A percentile compares a stretch with the other conserved stretches of the same genome.
Evolutionary conservation across 805 yeast species (phyloP).

Genomic region (Myxozyma monticola): DNA sequence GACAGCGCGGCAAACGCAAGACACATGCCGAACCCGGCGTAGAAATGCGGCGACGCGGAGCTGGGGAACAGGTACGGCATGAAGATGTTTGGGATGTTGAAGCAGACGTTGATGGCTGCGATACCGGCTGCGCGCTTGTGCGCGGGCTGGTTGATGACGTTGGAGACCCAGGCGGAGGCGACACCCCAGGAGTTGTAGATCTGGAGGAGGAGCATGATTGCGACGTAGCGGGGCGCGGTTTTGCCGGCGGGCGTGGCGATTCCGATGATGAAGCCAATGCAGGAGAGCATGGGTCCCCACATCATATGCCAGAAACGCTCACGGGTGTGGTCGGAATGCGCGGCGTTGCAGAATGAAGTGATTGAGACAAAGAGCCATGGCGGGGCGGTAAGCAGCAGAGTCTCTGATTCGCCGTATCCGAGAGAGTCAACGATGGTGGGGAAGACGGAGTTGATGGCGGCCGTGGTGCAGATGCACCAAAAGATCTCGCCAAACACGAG

Average conservation of each 20-base stretch:
- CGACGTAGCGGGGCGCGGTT: conserved; percentile 58
- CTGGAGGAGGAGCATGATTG: conserved; percentile 57
- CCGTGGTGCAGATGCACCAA: conserved; percentile 53
- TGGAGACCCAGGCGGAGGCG: conserved; percentile 56
- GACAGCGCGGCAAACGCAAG: conserved; percentile 25
- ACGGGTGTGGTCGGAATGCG: conserved; percentile 25
- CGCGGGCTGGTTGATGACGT: conserved; percentile 57
- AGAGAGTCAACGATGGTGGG: conserved; percentile 61
- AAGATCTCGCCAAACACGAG: conserved; percentile 25
- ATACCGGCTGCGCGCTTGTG: conserved; percentile 46
- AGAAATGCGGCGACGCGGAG: conserved; percentile 33
- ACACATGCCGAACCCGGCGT: conserved; percentile 35
- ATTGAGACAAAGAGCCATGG: conserved; percentile 26
- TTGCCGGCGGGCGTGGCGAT: conserved; percentile 52
- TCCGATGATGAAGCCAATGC: conserved; percentile 51
- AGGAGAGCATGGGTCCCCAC: conserved; percentile 46
- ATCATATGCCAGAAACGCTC: conserved; percentile 48
- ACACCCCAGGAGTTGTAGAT: conserved; percentile 56
- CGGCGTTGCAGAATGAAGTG: conserved; percentile 24
- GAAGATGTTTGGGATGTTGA: conserved; percentile 34
- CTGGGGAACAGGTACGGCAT: conserved; percentile 33
- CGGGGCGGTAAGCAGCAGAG: conserved; percentile 47
- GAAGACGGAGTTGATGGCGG: conserved; percentile 50
- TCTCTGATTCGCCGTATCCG: conserved; percentile 50
- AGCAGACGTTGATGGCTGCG: conserved; percentile 51